A percentile compares a stretch with the other conserved stretches of the same genome.
phyloP scores from a whole-genome alignment of 2,329 filamentous ascomycete genomes.

The Cercospora nicotianae region DNA sequence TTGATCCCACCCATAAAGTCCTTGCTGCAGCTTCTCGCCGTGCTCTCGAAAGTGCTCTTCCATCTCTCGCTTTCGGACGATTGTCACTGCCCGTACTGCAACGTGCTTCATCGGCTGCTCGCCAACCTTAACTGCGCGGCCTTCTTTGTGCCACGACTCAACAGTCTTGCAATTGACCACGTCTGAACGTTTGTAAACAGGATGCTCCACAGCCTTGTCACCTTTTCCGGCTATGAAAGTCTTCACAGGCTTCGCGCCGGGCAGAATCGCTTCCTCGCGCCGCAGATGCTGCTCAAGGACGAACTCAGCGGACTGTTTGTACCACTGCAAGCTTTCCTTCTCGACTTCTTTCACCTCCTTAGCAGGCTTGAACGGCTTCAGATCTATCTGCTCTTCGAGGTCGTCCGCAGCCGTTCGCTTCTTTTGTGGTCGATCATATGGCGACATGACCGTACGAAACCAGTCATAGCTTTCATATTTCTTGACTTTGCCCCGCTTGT shows the following conservation, averaged over 20 bases:
- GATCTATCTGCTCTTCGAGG: conserved; percentile 73
- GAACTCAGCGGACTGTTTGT: conserved; percentile 82
- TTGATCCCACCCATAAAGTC: conserved; percentile 78
- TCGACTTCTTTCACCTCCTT: conserved; percentile 52
- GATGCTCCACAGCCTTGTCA: conserved; percentile 70
- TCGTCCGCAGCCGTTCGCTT: conserved; percentile 71
- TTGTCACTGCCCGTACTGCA: conserved; percentile 86
- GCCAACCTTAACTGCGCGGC: conserved; percentile 69
- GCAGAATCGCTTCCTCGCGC: conserved; percentile 82
- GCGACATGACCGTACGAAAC: conserved; percentile 78
- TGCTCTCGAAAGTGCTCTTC: conserved; percentile 78
- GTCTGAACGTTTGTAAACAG: conserved; percentile 77
- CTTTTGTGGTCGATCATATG: conserved; percentile 60
- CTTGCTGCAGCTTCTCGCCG: conserved; percentile 82
- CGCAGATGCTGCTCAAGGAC: conserved; percentile 83
- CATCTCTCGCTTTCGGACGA: conserved; percentile 82
- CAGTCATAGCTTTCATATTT: conserved; percentile 79
- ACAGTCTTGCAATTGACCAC: conserved; percentile 83
- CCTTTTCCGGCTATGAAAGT: conserved; percentile 75
- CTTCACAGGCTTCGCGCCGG: conserved; percentile 67
- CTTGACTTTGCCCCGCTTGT: conserved; percentile 73
- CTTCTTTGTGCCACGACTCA: conserved; percentile 98
- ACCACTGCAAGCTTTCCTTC: conserved; percentile 72
- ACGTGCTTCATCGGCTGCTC: conserved; percentile 80
- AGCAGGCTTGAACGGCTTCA: conserved; percentile 67